phyloP scores from a whole-genome alignment of 2,329 filamentous ascomycete genomes.

The Macrophomina phaseolina region DNA sequence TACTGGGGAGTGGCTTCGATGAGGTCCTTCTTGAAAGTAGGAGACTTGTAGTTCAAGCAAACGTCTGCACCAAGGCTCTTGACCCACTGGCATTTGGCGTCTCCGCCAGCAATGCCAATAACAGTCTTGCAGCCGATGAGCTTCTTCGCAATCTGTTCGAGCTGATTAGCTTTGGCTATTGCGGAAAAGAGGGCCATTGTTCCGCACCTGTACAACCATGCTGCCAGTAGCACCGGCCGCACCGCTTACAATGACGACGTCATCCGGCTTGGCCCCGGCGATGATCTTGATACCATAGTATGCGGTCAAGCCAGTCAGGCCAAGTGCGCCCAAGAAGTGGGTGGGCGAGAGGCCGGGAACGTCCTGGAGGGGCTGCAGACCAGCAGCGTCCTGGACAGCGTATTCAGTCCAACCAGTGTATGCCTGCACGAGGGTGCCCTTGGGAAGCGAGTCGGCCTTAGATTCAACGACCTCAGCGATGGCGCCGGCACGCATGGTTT shows the following conservation, averaged over 20 bases:
- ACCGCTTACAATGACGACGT: conserved; percentile 78
- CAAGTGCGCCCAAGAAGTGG: conserved; percentile 48
- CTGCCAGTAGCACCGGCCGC: conserved; percentile 80
- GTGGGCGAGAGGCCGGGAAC: conserved; percentile 14
- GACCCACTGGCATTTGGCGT: conserved; percentile 60
- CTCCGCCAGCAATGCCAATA: conserved; percentile 59
- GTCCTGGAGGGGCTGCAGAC: conserved; percentile 2
- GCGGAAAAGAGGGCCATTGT: background rate
- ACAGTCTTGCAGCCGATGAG: conserved; percentile 55
- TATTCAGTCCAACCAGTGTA: conserved; percentile 70
- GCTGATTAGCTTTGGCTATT: background rate
- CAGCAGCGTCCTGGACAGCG: conserved; percentile 55
- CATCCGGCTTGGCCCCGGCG: conserved; percentile 69
- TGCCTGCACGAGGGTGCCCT: conserved; percentile 64
- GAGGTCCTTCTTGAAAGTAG: conserved; percentile 55
- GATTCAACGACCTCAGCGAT: conserved; percentile 68
- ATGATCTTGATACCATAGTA: conserved; percentile 77
- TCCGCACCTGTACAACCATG: conserved; percentile 73
- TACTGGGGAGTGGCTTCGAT: conserved; percentile 54
- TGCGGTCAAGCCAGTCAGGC: conserved; percentile 74
- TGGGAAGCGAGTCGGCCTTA: conserved; percentile 60
- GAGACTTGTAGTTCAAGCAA: conserved; percentile 61
- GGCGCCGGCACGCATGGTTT: conserved; percentile 69
- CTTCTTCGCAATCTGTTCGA: conserved; percentile 60
- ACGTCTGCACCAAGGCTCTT: conserved; percentile 58